Evolutionary conservation across 2,329 filamentous ascomycete species (phyloP).

Genomic region (Macrophomina phaseolina): DNA sequence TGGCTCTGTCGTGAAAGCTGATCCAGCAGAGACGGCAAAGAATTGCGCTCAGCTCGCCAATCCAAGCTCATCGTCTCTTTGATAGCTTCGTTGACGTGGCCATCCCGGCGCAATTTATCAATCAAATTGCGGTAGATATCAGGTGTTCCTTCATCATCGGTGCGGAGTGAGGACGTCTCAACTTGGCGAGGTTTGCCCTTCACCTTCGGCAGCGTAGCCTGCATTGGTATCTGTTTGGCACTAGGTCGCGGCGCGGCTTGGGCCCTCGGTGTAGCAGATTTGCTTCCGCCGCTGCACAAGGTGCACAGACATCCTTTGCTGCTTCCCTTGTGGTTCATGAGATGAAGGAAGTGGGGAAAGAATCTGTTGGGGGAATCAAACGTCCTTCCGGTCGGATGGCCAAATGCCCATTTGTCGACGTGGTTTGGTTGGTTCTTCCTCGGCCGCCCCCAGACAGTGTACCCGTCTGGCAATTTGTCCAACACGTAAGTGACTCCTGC

Average conservation of each 20-base stretch:
- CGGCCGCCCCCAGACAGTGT: slow-evolving; percentile 54
- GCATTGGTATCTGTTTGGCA: background rate
- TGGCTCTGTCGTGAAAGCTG: slow-evolving; percentile 52
- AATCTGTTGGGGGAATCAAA: slow-evolving; percentile 63
- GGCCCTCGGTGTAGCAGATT: background rate
- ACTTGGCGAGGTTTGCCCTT: slow-evolving; percentile 27
- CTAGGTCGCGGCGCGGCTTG: slow-evolving; percentile 15
- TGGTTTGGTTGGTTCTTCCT: slow-evolving; percentile 48
- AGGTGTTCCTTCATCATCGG: slow-evolving; percentile 60
- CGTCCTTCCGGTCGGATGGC: slow-evolving; percentile 57
- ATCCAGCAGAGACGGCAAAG: slow-evolving; percentile 50
- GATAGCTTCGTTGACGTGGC: slow-evolving; percentile 52
- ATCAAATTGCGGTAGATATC: slow-evolving; percentile 60
- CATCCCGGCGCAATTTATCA: slow-evolving; percentile 52
- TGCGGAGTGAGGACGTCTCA: slow-evolving; percentile 21
- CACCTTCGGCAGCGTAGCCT: slow-evolving; percentile 24
- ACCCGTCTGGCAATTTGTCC: slow-evolving; percentile 60
- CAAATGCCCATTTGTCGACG: slow-evolving; percentile 62
- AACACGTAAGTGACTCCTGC: slow-evolving; percentile 54
- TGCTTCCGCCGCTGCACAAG: slow-evolving; percentile 45
- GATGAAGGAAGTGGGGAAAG: slow-evolving; percentile 61
- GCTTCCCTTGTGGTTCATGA: slow-evolving; percentile 56
- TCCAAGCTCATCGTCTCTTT: slow-evolving; percentile 60
- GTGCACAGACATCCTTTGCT: slow-evolving; percentile 56
- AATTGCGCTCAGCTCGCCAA: slow-evolving; percentile 59